phyloP scores from a whole-genome alignment of 768 basidiomycete species.

The Boletus edulis region DNA sequence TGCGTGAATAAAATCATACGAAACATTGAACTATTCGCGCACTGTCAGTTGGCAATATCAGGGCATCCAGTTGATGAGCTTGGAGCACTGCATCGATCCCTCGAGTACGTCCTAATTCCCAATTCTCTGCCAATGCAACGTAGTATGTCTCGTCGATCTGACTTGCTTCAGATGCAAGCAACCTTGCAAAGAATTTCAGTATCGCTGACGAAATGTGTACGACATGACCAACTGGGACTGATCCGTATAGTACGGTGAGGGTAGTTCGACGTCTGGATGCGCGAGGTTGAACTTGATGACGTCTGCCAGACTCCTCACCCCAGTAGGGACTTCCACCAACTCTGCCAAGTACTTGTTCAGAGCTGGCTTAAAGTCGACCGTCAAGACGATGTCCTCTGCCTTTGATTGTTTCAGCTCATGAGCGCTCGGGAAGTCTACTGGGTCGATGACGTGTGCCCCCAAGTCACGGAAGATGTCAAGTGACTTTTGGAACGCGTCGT shows the following conservation, averaged over 20 bases:
- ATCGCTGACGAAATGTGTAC: background rate
- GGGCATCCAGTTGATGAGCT: conserved; percentile 46
- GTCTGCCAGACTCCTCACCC: conserved; percentile 55
- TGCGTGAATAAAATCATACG: background rate
- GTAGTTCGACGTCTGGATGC: conserved; percentile 47
- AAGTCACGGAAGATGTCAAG: conserved; percentile 36
- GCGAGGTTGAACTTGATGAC: conserved; percentile 56
- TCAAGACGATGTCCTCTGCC: conserved; percentile 55
- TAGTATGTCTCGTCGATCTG: conserved; percentile 41
- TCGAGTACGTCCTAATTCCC: conserved; percentile 47
- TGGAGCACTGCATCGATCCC: conserved; percentile 56
- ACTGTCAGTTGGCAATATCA: conserved; percentile 48
- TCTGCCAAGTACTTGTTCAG: conserved; percentile 44
- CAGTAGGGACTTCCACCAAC: conserved; percentile 54
- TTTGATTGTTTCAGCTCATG: conserved; percentile 44
- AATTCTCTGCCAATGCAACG: conserved; percentile 43
- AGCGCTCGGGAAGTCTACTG: conserved; percentile 58
- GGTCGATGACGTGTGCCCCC: conserved; percentile 54
- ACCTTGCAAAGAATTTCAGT: conserved; percentile 13
- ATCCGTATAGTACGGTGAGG: conserved; percentile 33
- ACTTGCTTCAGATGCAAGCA: conserved; percentile 25
- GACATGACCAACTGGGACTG: conserved; percentile 33
- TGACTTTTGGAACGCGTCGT: conserved; percentile 38
- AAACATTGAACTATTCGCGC: background rate
- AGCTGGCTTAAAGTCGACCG: conserved; percentile 56